Percentiles rank a stretch among this genome's conserved stretches.
phyloP scores from a whole-genome alignment of 202 grass and related monocot species.

The Dendrocalamus latiflorus region DNA sequence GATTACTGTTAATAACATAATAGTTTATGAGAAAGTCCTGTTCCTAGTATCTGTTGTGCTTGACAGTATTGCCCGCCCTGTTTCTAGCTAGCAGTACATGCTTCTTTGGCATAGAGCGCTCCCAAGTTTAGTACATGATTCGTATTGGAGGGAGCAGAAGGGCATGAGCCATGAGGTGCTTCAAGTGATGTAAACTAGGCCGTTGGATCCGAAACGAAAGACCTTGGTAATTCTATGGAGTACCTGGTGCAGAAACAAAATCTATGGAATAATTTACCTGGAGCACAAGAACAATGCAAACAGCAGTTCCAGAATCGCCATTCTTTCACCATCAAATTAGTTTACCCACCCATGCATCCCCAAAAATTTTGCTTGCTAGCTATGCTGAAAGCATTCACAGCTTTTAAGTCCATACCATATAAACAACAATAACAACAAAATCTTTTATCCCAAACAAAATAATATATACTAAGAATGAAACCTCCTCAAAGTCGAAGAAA shows the following conservation, averaged over 20 bases:
- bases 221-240: no score
- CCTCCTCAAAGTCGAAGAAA: no score
- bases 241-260: no score
- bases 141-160: no score
- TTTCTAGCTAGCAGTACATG: no score
- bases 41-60: not conserved
- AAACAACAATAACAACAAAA: not conserved
- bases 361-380: not conserved
- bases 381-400: not conserved
- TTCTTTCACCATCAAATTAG: not conserved
- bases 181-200: no score
- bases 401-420: not conserved
- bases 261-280: not conserved
- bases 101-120: no score
- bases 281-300: not conserved
- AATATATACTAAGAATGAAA: no score
- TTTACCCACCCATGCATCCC: not conserved
- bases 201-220: no score
- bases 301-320: not conserved
- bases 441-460: no score
- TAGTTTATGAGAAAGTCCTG: not conserved
- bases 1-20: not conserved
- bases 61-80: not conserved
- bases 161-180: no score
- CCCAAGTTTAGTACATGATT: no score